Evolutionary conservation across 208 protist species (phyloP).

Genomic region (Lotmaria passim): DNA sequence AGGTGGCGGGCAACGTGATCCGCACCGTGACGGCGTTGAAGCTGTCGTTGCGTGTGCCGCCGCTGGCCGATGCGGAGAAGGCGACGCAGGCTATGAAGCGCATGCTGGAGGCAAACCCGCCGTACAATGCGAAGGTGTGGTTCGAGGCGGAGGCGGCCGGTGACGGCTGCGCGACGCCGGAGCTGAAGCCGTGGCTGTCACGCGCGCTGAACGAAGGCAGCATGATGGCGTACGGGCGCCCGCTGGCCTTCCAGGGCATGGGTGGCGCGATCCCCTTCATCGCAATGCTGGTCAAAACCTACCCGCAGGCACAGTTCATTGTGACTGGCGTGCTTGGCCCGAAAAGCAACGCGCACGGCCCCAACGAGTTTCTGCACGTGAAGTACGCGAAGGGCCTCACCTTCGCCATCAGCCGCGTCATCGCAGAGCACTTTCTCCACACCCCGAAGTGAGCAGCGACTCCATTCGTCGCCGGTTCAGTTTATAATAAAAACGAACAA

Average conservation of each 20-base stretch:
- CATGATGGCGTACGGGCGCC: constrained; percentile 77
- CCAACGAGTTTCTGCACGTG: constrained; percentile 96
- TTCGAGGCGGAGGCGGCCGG: constrained; percentile 70
- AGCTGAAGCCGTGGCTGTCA: constrained; percentile 81
- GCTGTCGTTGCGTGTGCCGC: constrained; percentile 94
- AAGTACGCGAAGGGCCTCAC: constrained; percentile 91
- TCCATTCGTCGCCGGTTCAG: too few species aligned
- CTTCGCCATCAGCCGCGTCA: constrained; percentile 75
- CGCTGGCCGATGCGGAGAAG: constrained; percentile 60
- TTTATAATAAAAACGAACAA: neutral
- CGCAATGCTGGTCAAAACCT: constrained; percentile 88
- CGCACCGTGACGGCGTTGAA: constrained; percentile 88
- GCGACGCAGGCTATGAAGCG: constrained; percentile 65
- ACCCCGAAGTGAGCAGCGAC: constrained; percentile 38
- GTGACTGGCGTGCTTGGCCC: constrained; percentile 95
- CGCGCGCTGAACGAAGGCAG: constrained; percentile 84
- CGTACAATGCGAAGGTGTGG: constrained; percentile 91
- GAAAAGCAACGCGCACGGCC: constrained; percentile 93
- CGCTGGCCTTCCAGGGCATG: constrained; percentile 78
- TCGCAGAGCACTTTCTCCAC: constrained; percentile 76
- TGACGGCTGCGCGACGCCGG: constrained; percentile 87
- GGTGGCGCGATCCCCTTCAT: constrained; percentile 96
- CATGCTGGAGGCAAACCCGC: constrained; percentile 86
- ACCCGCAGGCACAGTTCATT: constrained; percentile 93
- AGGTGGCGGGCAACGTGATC: constrained; percentile 94